Evolutionary conservation across 306 rosid species (phyloP).

Genomic region (Ormosia emarginata): DNA sequence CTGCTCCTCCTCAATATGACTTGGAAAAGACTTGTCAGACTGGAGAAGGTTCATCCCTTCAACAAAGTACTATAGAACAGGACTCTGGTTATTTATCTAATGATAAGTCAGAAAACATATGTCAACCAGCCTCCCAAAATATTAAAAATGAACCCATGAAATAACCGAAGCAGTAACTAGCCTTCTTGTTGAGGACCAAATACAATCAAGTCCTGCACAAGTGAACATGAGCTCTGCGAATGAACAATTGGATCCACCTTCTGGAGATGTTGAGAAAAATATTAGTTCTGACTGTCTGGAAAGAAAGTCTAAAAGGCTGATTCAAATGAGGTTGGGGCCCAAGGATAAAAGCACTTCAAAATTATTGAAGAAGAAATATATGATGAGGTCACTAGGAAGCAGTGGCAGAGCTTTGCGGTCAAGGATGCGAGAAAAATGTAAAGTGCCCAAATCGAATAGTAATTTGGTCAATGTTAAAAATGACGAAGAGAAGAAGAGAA

Average conservation of each 20-base stretch:
- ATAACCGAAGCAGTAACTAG: slow-evolving; percentile 6
- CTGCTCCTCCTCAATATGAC: slow-evolving; percentile 17
- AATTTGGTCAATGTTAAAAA: slow-evolving; percentile 36
- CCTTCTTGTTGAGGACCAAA: slow-evolving; percentile 7
- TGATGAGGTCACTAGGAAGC: slow-evolving; percentile 50
- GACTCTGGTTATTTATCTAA: slow-evolving; percentile 10
- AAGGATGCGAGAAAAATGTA: slow-evolving; percentile 53
- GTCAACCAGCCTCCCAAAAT: slow-evolving; percentile 7
- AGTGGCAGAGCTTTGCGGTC: slow-evolving; percentile 82
- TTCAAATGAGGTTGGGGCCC: not conserved
- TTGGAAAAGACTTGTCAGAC: slow-evolving; percentile 25
- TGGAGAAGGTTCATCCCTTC: slow-evolving; percentile 26
- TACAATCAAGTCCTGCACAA: slow-evolving; percentile 21
- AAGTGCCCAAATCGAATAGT: slow-evolving; percentile 44
- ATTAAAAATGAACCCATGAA: slow-evolving; percentile 16
- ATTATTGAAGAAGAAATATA: slow-evolving; percentile 52
- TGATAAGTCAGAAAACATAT: slow-evolving; percentile 13
- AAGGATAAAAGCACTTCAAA: slow-evolving; percentile 39
- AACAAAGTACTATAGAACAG: slow-evolving; percentile 1
- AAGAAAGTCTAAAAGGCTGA: slow-evolving; percentile 23
- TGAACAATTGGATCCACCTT: slow-evolving; percentile 37
- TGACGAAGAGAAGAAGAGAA: slow-evolving; percentile 37
- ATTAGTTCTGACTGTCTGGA: slow-evolving; percentile 34
- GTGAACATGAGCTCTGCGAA: slow-evolving; percentile 16
- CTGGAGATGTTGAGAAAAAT: slow-evolving; percentile 28